Evolutionary conservation across 768 basidiomycete species (phyloP), one percentile per base, ranked within the genome.

Genomic region (Lactifluus pinguis): DNA sequence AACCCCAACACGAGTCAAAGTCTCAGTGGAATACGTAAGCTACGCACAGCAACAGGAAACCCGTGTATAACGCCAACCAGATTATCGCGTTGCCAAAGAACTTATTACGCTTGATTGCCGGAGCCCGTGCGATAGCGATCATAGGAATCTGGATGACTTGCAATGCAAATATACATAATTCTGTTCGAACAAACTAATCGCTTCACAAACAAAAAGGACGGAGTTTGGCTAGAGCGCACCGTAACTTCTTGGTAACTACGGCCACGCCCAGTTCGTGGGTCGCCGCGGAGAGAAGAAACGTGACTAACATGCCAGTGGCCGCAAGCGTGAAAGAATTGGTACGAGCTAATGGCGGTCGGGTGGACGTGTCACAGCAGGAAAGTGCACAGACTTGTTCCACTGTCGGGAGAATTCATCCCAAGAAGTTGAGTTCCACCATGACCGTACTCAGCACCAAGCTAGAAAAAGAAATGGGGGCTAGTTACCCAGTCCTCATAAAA

Each of bases 221-320:
- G 42, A 25, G 25, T 6, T 13, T 9, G 4, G 49, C 13, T 8
- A 25, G 55, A n/a, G 71, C 84, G 32, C 63, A 87, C 89, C 89
- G 77, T 60, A 98, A 79, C 77, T 99, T 99, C 69, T 88, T 83
- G 21, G 92, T 94, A 14, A 98, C 95, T 56, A 98, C 80, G 2
- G 86, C 84, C 97, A 99, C 98, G 58, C 98, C 94, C 34, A 99
- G n/a, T n/a, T n/a, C n/a, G n/a, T n/a, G n/a, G n/a, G n/a, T n/a
- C n/a, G n/a, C n/a, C n/a, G n/a, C n/a, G n/a, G n/a, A n/a, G n/a
- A n/a, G n/a, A n/a, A n/a, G n/a, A n/a, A n/a, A n/a, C n/a, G n/a
- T n/a, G n/a, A n/a, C n/a, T n/a, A n/a, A n/a, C n/a, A n/a, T n/a
- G n/a, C n/a, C n/a, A n/a, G n/a, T n/a, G n/a, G n/a, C n/a, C n/a